Conservation (phyloP, 148 eudicot genomes). For the Vaccinium myrtillus region DNA sequence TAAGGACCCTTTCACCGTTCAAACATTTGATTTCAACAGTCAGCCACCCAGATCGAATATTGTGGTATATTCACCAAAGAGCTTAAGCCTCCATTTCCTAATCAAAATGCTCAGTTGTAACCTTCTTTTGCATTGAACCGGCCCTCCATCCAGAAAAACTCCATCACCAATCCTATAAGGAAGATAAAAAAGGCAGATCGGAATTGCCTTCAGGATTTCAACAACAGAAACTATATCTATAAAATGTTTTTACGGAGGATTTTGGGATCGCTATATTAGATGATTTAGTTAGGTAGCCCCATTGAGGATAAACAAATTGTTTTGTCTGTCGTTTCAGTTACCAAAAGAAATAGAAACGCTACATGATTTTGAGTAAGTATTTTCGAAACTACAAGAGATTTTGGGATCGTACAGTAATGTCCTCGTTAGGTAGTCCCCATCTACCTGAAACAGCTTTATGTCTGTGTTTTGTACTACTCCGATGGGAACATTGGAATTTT, state of each 20-base stretch:
- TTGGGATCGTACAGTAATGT: neutral
- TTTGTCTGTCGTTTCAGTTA: neutral
- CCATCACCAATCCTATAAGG: no score
- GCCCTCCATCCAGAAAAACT: neutral
- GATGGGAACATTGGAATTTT: neutral
- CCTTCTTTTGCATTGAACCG: no score
- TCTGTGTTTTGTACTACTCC: neutral
- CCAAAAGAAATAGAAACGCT: neutral
- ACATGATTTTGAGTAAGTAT: neutral
- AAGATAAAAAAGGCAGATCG: no score
- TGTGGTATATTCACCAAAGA: constrained; percentile 95
- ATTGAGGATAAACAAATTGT: no score
- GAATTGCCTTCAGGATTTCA: no score
- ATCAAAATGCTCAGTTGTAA: constrained; percentile 96
- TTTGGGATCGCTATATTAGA: no score
- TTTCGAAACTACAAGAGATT: neutral
- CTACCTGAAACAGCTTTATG: neutral
- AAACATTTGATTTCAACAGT: no score
- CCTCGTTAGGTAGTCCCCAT: neutral
- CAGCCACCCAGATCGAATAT: constrained; percentile 90
- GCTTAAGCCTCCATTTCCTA: constrained; percentile 92
- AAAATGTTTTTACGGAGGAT: no score
- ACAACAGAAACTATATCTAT: no score
- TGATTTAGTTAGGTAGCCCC: no score
- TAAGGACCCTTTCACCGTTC: no score